Evolutionary conservation across 768 basidiomycete genomes (phyloP), one percentile per base, ranked within the genome.

Genomic region (Lentinula boryana): DNA sequence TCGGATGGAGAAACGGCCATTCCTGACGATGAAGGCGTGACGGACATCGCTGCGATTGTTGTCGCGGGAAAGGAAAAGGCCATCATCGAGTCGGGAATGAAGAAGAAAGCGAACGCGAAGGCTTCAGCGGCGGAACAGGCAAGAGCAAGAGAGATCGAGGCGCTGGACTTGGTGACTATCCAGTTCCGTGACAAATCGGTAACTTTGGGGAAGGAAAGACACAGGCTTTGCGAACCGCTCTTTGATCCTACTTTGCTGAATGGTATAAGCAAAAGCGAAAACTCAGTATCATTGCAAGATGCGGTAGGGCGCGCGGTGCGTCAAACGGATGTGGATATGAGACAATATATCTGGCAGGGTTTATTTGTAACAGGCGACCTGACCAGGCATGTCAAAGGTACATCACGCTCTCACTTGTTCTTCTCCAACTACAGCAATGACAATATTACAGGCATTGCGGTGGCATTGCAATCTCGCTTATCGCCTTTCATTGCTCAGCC

Each of bases 31-130:
- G 93, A 94, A 63, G 94, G 91, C 3, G 77, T 93, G 27, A 91
- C 90, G 16, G 91, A 96, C 69, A 93, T 95, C 61, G 94, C 94
- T 5, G 92, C 95, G 7, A 86, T 91, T 50, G 78, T 96, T 48
- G 90, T 93, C 35, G 91, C 92, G 7, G 94, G 94, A n/a, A 91
- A 89, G 68, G 94, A 95, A 72, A 86, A 88, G 65, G 90, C 92
- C 0, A 84, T 95, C 36, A 94, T 95, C 62, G 92, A 94, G 71
- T 85, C 84, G 63, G 88, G 86, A 18, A 88, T 87, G 76, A 92
- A 89, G 75, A 89, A 88, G 69, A 87, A 87, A 64, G 81, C 83
- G 27, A 86, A 79, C 7, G 84, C 83, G 33, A 89, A 85, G 63
- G 88, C 85, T 27, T 84, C 84, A 52, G 91, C 88, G 41, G 90